A percentile compares a stretch with the other conserved stretches of the same genome.
Conservation (phyloP, 2,329 filamentous ascomycete species). For the Cladophialophora yegresii region DNA sequence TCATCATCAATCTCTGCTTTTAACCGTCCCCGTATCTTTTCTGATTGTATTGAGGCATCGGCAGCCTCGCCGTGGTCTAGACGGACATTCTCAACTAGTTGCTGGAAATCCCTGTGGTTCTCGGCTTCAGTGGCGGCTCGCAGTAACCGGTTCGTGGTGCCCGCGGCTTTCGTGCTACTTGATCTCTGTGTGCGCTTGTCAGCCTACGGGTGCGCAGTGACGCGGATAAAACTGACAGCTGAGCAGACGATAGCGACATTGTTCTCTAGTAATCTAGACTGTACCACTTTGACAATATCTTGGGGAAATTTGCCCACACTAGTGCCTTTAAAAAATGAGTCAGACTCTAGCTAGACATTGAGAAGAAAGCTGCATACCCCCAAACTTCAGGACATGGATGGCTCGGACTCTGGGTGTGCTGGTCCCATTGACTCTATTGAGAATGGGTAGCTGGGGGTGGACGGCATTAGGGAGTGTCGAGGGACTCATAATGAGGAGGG, state of each 20-base stretch:
- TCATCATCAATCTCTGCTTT: slow-evolving; percentile 70
- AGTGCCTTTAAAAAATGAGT: slow-evolving; percentile 63
- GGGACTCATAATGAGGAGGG: slow-evolving; percentile 25
- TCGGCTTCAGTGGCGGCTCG: slow-evolving; percentile 55
- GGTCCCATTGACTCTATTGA: slow-evolving; percentile 23
- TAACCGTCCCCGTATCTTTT: slow-evolving; percentile 60
- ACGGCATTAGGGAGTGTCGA: slow-evolving; percentile 35
- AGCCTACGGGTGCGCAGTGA: background rate
- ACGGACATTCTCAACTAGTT: slow-evolving; percentile 77
- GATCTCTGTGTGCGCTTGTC: slow-evolving; percentile 56
- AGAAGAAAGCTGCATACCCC: slow-evolving; percentile 17
- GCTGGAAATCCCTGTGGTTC: slow-evolving; percentile 61
- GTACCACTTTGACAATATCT: slow-evolving; percentile 72
- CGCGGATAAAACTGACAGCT: slow-evolving; percentile 49
- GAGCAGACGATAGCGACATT: slow-evolving; percentile 93
- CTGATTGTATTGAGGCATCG: slow-evolving; percentile 61
- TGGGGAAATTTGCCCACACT: slow-evolving; percentile 91
- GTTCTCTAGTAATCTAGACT: slow-evolving; percentile 64
- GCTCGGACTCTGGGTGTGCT: slow-evolving; percentile 19
- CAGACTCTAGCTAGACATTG: background rate
- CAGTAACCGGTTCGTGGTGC: slow-evolving; percentile 76
- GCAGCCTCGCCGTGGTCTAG: slow-evolving; percentile 77
- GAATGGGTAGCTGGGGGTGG: slow-evolving; percentile 12
- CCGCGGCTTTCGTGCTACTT: slow-evolving; percentile 89
- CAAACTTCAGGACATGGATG: slow-evolving; percentile 33